A percentile compares a stretch with the other conserved stretches of the same genome.
phyloP scores from a whole-genome alignment of 306 rosid species.

The Spatholobus suberectus region DNA sequence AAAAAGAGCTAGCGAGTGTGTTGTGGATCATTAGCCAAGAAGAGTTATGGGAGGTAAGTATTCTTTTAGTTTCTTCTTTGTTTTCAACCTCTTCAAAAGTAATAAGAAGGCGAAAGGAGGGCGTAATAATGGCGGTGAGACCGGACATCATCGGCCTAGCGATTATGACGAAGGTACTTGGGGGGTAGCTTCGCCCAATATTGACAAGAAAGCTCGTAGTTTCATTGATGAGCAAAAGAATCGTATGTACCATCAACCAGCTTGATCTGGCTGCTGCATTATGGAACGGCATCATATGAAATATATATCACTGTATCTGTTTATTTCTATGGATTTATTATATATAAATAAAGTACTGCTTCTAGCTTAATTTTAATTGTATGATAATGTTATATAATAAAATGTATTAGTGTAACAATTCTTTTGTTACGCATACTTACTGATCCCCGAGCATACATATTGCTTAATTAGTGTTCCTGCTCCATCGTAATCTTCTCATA shows the following conservation, averaged over 20 bases:
- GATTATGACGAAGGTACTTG: constrained; percentile 59
- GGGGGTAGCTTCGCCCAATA: constrained; percentile 67
- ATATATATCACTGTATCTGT: neutral
- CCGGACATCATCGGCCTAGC: constrained; percentile 56
- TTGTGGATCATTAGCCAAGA: neutral
- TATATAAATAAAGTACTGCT: neutral
- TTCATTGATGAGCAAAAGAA: constrained; percentile 51
- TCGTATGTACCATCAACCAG: constrained; percentile 49
- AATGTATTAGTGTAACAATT: too few species aligned
- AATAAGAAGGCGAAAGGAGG: constrained; percentile 42
- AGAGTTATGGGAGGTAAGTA: constrained; percentile 45
- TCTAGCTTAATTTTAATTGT: neutral
- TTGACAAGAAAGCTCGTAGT: constrained; percentile 60
- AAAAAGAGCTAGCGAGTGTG: neutral
- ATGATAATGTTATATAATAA: neutral
- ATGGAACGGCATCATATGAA: too few species aligned
- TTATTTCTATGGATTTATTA: neutral
- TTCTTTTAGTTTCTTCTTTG: constrained; percentile 46
- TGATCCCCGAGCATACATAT: neutral
- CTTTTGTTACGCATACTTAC: too few species aligned
- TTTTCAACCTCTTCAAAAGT: constrained; percentile 59
- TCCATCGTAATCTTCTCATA: neutral
- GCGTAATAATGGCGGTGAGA: neutral
- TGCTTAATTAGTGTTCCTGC: neutral
- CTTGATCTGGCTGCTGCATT: too few species aligned